Evolutionary conservation across 2,329 filamentous ascomycete genomes (phyloP).

Genomic region (Tolypocladium amazonense): DNA sequence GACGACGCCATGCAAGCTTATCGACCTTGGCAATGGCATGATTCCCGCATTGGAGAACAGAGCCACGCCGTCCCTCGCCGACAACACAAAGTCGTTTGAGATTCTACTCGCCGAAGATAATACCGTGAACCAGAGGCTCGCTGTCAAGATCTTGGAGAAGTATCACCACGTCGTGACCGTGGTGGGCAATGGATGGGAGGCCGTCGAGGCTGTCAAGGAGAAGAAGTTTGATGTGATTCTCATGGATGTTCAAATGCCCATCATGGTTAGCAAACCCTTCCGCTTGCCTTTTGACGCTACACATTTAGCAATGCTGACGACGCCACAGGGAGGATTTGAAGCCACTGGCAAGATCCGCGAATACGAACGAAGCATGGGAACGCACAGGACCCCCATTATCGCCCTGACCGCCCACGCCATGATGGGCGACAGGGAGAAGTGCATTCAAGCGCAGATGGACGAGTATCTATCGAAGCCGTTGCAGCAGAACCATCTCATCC

Average conservation of each 20-base stretch:
- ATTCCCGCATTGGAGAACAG: slow-evolving; percentile 90
- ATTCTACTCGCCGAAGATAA: slow-evolving; percentile 96
- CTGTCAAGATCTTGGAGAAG: slow-evolving; percentile 94
- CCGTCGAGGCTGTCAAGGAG: slow-evolving; percentile 82
- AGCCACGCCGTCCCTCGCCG: slow-evolving; percentile 80
- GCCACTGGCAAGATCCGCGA: slow-evolving; percentile 94
- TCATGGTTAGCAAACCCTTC: slow-evolving; percentile 57
- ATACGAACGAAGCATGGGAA: slow-evolving; percentile 73
- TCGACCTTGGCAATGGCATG: slow-evolving; percentile 92
- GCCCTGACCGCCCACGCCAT: slow-evolving; percentile 96
- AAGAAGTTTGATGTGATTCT: slow-evolving; percentile 93
- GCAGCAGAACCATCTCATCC: slow-evolving; percentile 94
- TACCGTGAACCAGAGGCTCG: slow-evolving; percentile 88
- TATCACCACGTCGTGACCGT: slow-evolving; percentile 90
- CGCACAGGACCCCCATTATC: slow-evolving; percentile 86
- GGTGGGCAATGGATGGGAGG: slow-evolving; percentile 89
- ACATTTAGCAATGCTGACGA: slow-evolving; percentile 21
- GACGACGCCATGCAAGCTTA: slow-evolving; percentile 90
- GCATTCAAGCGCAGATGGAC: slow-evolving; percentile 98
- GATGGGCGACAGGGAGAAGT: slow-evolving; percentile 96
- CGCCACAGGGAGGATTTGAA: slow-evolving; percentile 77
- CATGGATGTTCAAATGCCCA: slow-evolving; percentile 99
- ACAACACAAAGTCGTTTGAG: slow-evolving; percentile 91
- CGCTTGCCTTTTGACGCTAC: background rate
- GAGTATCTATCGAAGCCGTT: slow-evolving; percentile 95